phyloP scores from a whole-genome alignment of 257 asterid genomes.

The Solanum pennellii region DNA sequence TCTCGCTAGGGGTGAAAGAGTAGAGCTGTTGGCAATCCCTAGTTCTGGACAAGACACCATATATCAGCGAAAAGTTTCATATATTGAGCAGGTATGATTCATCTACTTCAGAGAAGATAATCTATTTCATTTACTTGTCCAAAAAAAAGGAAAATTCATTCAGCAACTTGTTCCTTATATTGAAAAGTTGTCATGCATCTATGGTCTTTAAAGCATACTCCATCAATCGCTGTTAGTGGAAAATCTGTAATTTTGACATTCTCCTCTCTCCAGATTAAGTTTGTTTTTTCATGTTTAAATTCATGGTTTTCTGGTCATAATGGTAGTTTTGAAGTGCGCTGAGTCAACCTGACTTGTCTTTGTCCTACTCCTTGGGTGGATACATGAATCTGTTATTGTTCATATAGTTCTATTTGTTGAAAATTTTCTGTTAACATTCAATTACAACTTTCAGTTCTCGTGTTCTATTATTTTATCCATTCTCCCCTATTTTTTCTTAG shows the following conservation, averaged over 20 bases:
- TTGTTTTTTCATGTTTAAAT: background rate
- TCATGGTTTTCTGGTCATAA: background rate
- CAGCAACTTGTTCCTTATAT: background rate
- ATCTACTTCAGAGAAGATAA: background rate
- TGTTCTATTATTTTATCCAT: background rate
- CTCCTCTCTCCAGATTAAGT: background rate
- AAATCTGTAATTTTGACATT: background rate
- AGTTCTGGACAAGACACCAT: slow-evolving; percentile 37
- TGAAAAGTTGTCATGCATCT: background rate
- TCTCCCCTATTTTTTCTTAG: background rate
- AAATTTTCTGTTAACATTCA: background rate
- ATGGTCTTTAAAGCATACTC: background rate
- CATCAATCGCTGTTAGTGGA: background rate
- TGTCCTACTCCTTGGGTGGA: background rate
- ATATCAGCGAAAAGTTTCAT: slow-evolving; percentile 58
- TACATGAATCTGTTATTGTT: background rate
- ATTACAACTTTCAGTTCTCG: background rate
- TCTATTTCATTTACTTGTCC: background rate
- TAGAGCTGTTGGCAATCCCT: slow-evolving; percentile 77
- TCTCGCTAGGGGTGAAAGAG: slow-evolving; percentile 91
- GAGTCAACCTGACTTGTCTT: background rate
- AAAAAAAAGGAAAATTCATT: background rate
- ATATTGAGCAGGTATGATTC: slow-evolving; percentile 69
- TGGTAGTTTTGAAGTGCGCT: background rate
- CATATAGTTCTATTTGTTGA: background rate